Conservation (phyloP, 2,329 filamentous ascomycete species). For the Scedosporium dehoogii region DNA sequence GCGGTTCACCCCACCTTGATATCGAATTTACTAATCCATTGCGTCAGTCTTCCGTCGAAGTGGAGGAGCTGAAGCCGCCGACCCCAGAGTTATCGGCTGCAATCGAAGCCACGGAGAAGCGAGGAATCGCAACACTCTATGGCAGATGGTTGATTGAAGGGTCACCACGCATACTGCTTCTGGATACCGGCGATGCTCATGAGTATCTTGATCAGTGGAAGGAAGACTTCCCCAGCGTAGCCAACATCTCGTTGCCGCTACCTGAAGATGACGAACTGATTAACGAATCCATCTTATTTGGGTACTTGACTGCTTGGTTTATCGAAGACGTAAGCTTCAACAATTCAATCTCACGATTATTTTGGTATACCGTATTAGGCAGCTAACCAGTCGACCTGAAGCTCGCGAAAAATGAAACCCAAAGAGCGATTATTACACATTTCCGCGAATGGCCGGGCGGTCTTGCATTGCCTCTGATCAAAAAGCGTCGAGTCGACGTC, state of each 20-base stretch:
- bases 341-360: not conserved
- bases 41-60: not conserved
- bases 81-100: not conserved
- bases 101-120: not conserved
- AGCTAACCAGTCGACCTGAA: not conserved
- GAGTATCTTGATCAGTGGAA: not conserved
- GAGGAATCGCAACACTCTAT: slow-evolving; percentile 1
- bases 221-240: not conserved
- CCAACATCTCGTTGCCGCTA: not conserved
- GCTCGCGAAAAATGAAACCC: not conserved
- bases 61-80: not conserved
- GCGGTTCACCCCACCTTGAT: no score
- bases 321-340: not conserved
- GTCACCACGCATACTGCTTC: slow-evolving; percentile 2
- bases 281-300: slow-evolving; percentile 1
- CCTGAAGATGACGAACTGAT: not conserved
- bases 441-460: slow-evolving; percentile 6
- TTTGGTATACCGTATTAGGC: not conserved
- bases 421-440: not conserved
- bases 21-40: no score
- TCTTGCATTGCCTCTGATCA: not conserved
- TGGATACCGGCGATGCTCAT: not conserved
- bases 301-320: slow-evolving; percentile 3
- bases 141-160: slow-evolving; percentile 2
- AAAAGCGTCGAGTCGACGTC: not conserved